Evolutionary conservation across 495 filamentous ascomycete genomes (phyloP).

Genomic region (Trichoderma erinaceum): DNA sequence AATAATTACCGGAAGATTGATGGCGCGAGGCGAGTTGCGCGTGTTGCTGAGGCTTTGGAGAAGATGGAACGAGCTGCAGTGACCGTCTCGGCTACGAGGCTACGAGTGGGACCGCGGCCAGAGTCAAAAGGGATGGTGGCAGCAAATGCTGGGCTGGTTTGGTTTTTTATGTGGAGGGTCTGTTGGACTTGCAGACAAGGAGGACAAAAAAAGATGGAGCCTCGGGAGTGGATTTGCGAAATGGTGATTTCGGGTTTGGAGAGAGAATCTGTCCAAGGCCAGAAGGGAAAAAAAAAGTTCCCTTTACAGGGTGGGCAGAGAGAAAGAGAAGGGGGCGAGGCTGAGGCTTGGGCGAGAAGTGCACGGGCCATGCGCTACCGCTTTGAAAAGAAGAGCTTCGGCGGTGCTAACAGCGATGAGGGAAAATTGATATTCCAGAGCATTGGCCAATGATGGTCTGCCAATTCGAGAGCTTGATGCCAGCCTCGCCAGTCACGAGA

Average conservation of each 20-base stretch:
- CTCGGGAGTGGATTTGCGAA: not conserved
- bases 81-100: not conserved
- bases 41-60: not conserved
- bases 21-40: not conserved
- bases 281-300: not conserved
- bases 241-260: not conserved
- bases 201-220: not conserved
- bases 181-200: not conserved
- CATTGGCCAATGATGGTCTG: not conserved
- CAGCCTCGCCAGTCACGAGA: slow-evolving; percentile 1
- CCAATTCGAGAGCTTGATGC: not conserved
- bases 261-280: not conserved
- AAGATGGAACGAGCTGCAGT: not conserved
- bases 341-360: not conserved
- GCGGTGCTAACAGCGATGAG: not conserved
- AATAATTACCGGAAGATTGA: not conserved
- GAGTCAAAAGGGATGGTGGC: not conserved
- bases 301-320: not conserved
- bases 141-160: not conserved
- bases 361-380: slow-evolving; percentile 7
- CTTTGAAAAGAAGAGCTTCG: not conserved
- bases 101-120: not conserved
- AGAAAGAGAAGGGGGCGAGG: not conserved
- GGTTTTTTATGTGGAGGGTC: not conserved
- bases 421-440: not conserved